Evolutionary conservation across 2,329 filamentous ascomycete species (phyloP), one percentile per base, ranked within the genome.

Genomic region (Drechmeria coniospora): DNA sequence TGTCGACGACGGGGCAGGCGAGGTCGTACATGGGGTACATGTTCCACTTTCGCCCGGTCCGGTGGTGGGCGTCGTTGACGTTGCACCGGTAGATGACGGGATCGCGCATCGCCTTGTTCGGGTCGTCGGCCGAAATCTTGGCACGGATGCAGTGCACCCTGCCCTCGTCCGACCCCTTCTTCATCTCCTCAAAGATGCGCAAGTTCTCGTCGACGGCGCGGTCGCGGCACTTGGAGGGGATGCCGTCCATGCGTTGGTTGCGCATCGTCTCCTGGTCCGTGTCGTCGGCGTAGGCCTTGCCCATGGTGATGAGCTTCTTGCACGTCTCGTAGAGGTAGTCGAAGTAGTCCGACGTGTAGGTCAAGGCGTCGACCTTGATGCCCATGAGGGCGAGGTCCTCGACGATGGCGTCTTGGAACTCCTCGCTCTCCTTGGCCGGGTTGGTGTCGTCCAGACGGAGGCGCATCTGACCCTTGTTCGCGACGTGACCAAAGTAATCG

Each of bases 81-180:
- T 92, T 93, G 41, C 84, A 94, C 40, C 90, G 77, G 65, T 94
- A 95, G 53, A 98, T 92, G 54, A 95, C 86, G 9, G 90, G 90
- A 53, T 98, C 90, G 39, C 90, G 72, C 70, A 95, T 76, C 29
- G 90, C 83, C 57, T 92, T 92, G 64, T 98, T 95, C 38, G 79
- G 79, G 57, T 90, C 79, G 53, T 92, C 81, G 41, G 80, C 72
- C 2, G 82, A 87, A 42, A 95, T 81, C 65, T 92, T 94, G 32
- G 90, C 90, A 34, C 90, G 79, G 40, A 98, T 92, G 57, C 83
- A 94, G 73, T 87, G 86, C 47, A 68, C 73, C 26, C 74, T 57
- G 33, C 90, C 90, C 51, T 86, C 75, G 26, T 78, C 69, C 3
- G 74, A 78, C 24, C 79, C 86, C 31, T 69, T 67, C 63, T 86